Percentiles rank a stretch among this genome's conserved stretches.
phyloP scores from a whole-genome alignment of 805 yeast genomes.

The Schwanniomyces occidentalis region DNA sequence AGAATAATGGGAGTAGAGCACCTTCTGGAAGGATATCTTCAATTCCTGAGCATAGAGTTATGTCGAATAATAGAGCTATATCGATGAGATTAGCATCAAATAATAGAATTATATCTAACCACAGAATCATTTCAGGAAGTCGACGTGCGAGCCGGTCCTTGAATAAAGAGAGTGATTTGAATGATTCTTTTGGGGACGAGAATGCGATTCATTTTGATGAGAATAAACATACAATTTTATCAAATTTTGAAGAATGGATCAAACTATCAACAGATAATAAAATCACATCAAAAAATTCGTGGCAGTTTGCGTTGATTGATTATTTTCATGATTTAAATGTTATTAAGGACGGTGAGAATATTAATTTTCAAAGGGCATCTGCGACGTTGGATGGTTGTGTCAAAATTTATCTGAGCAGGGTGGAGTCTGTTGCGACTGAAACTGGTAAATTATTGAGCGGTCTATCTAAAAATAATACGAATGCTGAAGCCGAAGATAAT shows the following conservation, averaged over 20 bases:
- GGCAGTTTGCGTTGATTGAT: constrained; percentile 90
- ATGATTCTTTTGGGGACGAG: constrained; percentile 28
- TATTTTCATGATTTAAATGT: constrained; percentile 83
- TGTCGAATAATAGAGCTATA: constrained; percentile 7
- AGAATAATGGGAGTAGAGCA: constrained; percentile 6
- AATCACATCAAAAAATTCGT: constrained; percentile 80
- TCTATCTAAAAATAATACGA: constrained; percentile 16
- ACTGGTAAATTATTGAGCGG: constrained; percentile 36
- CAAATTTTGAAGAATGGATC: constrained; percentile 52
- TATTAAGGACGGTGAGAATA: constrained; percentile 65
- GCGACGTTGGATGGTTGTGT: constrained; percentile 40
- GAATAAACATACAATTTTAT: constrained; percentile 41
- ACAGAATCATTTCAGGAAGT: constrained; percentile 11
- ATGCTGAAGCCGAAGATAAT: constrained; percentile 20
- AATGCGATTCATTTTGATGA: constrained; percentile 44
- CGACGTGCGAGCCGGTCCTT: constrained; percentile 18
- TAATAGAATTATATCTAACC: constrained; percentile 6
- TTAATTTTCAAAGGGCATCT: constrained; percentile 35
- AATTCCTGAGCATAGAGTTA: constrained; percentile 3
- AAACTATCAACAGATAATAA: constrained; percentile 48
- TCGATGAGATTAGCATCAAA: constrained; percentile 8
- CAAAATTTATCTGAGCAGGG: constrained; percentile 35
- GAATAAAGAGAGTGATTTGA: constrained; percentile 17
- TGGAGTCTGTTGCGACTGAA: constrained; percentile 37
- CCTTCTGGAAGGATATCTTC: constrained; percentile 12